Percentiles rank a stretch among this genome's conserved stretches.
phyloP scores from a whole-genome alignment of 176 grass and related monocot genomes.

The Ensete ventricosum region DNA sequence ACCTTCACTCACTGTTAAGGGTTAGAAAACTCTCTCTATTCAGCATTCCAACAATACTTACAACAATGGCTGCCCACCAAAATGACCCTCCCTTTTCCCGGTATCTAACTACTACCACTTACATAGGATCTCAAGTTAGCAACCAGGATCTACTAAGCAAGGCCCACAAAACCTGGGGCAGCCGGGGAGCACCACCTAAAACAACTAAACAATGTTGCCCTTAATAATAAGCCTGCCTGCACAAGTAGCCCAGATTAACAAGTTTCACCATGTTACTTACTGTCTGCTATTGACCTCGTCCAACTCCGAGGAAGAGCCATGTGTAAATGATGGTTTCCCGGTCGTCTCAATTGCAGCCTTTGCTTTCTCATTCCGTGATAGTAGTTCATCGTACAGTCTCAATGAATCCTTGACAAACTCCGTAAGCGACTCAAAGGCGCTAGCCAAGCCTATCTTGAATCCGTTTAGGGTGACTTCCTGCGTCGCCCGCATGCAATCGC shows the following conservation, averaged over 20 bases:
- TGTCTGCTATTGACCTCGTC: slow-evolving; percentile 17
- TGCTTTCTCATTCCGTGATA: slow-evolving; percentile 20
- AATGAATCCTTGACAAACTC: slow-evolving; percentile 69
- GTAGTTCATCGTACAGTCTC: slow-evolving; percentile 52
- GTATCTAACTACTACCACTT: slow-evolving; percentile 23
- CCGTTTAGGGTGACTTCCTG: slow-evolving; percentile 84
- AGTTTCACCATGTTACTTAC: slow-evolving; percentile 5
- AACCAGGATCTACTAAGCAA: slow-evolving; percentile 32
- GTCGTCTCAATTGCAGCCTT: slow-evolving; percentile 22
- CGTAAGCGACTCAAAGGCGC: slow-evolving; percentile 62
- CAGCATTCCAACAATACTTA: slow-evolving; percentile 63
- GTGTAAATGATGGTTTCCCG: slow-evolving; percentile 24
- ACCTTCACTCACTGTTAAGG: not conserved
- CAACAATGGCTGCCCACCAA: slow-evolving; percentile 59
- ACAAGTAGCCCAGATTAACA: slow-evolving; percentile 2
- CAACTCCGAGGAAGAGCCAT: slow-evolving; percentile 21
- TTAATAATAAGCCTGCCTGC: not conserved
- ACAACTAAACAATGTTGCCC: slow-evolving; percentile 7
- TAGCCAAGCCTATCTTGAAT: slow-evolving; percentile 79
- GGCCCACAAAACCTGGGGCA: slow-evolving; percentile 56
- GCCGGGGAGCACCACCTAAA: slow-evolving; percentile 25
- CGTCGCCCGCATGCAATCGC: slow-evolving; percentile 58
- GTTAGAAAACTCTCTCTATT: not conserved
- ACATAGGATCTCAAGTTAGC: slow-evolving; percentile 24
- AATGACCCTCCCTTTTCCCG: slow-evolving; percentile 26